Evolutionary conservation across 768 basidiomycete species (phyloP).

Genomic region (Vararia minispora): DNA sequence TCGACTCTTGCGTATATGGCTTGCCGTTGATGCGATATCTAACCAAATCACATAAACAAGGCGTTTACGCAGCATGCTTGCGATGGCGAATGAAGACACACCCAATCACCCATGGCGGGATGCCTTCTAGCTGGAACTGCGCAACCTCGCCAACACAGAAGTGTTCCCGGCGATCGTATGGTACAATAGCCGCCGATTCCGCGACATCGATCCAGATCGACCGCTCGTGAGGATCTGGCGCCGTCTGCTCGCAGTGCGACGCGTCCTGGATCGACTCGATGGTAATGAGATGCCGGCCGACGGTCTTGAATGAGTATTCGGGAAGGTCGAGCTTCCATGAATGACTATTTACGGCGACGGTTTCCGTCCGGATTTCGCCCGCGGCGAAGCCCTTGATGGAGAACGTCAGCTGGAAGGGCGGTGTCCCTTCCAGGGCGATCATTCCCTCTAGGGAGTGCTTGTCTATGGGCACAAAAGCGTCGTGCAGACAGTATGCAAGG

Average conservation of each 20-base stretch:
- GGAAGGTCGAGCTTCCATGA: slow-evolving; percentile 69
- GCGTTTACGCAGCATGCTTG: not conserved
- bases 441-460: slow-evolving; percentile 41
- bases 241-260: slow-evolving; percentile 69
- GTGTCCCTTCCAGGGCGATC: slow-evolving; percentile 66
- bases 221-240: slow-evolving; percentile 46
- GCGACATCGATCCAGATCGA: slow-evolving; percentile 88
- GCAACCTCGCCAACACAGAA: slow-evolving; percentile 85
- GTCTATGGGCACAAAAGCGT: slow-evolving; percentile 48
- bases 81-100: no score
- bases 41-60: not conserved
- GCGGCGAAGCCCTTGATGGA: slow-evolving; percentile 68
- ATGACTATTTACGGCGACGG: slow-evolving; percentile 33
- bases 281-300: slow-evolving; percentile 71
- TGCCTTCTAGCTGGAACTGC: slow-evolving; percentile 91
- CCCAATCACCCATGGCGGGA: slow-evolving; percentile 87
- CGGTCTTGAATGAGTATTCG: slow-evolving; percentile 59
- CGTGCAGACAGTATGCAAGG: slow-evolving; percentile 67
- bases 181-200: slow-evolving; percentile 87
- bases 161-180: slow-evolving; percentile 67
- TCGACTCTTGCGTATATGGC: slow-evolving; percentile 59
- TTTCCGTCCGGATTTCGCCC: slow-evolving; percentile 49
- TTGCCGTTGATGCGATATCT: slow-evolving; percentile 81
- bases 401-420: slow-evolving; percentile 75
- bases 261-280: slow-evolving; percentile 75